Conservation (phyloP, 2,329 filamentous ascomycete species). For the Juglanconis oblonga region DNA sequence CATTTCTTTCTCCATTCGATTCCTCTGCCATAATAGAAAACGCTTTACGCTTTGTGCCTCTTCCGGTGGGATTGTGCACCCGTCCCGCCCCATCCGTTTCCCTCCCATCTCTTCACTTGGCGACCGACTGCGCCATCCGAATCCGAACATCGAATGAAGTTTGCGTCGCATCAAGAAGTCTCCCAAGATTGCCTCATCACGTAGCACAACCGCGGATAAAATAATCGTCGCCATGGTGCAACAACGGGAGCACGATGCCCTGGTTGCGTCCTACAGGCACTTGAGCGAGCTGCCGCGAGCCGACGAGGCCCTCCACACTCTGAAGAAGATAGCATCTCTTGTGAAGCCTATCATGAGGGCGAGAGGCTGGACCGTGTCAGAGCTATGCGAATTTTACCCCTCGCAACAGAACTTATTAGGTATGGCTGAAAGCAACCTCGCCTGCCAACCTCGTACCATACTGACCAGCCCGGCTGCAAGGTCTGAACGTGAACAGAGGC, state of each 20-base stretch:
- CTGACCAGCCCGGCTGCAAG: constrained; percentile 30
- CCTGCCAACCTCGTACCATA: not conserved
- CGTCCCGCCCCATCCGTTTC: not conserved
- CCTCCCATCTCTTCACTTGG: not conserved
- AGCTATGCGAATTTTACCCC: constrained; percentile 84
- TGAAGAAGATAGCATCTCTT: constrained; percentile 79
- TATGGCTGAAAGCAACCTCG: constrained; percentile 23
- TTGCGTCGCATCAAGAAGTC: not conserved
- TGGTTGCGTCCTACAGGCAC: constrained; percentile 48
- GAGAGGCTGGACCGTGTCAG: constrained; percentile 73
- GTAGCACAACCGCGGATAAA: not conserved
- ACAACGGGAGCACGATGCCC: constrained; percentile 37
- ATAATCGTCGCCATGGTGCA: constrained; percentile 3
- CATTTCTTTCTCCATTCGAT: not conserved
- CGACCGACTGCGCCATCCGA: not conserved
- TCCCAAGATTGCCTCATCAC: not conserved
- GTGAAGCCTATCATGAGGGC: constrained; percentile 96
- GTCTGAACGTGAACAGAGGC: constrained; percentile 74
- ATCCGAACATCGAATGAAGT: not conserved
- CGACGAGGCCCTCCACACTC: constrained; percentile 52
- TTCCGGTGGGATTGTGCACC: not conserved
- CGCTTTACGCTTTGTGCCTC: not conserved
- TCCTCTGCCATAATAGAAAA: not conserved
- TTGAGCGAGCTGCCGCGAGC: constrained; percentile 44
- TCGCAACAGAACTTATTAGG: constrained; percentile 70